A percentile compares a stretch with the other conserved stretches of the same genome.
Conservation (phyloP, 352 stramenopile species). For the Phytopythium ostracodes region DNA sequence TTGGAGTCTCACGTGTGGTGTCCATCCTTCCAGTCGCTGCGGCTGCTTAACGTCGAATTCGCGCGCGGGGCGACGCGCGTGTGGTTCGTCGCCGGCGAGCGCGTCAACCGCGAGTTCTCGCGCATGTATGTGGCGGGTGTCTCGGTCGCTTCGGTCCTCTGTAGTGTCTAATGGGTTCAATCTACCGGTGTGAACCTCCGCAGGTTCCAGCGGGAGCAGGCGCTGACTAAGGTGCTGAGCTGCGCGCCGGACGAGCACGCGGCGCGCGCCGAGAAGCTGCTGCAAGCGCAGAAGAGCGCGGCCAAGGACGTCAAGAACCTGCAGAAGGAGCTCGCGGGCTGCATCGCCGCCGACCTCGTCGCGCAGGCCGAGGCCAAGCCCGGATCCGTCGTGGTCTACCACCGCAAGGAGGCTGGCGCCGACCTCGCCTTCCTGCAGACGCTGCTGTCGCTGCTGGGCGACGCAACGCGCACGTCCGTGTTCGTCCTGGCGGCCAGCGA, state of each 20-base stretch:
- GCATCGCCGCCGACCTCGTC: conserved; percentile 42
- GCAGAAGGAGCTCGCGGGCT: conserved; percentile 62
- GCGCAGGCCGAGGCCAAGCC: conserved; percentile 14
- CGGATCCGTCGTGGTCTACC: conserved; percentile 36
- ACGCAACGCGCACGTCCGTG: conserved; percentile 30
- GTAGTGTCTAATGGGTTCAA: neutral
- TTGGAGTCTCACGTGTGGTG: too few relatives aligned
- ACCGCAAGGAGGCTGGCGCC: conserved; percentile 39
- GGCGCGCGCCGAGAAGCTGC: conserved; percentile 57
- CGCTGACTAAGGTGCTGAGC: conserved; percentile 70
- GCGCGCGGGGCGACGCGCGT: conserved; percentile 60
- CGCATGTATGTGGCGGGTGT: conserved; percentile 39
- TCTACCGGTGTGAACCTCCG: neutral
- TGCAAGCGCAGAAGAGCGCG: conserved; percentile 50
- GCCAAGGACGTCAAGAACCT: conserved; percentile 68
- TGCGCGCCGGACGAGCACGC: conserved; percentile 63
- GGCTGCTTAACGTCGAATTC: conserved; percentile 71
- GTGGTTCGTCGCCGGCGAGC: conserved; percentile 83
- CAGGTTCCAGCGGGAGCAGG: conserved; percentile 59
- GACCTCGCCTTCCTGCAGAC: conserved; percentile 71
- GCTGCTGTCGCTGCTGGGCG: conserved; percentile 41
- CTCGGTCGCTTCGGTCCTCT: neutral
- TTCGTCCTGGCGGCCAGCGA: conserved; percentile 55
- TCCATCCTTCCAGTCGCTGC: conserved; percentile 33
- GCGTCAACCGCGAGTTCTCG: conserved; percentile 74